Evolutionary conservation across 1,284 basidiomycete species (phyloP).

Genomic region (Neonothopanus nambi): DNA sequence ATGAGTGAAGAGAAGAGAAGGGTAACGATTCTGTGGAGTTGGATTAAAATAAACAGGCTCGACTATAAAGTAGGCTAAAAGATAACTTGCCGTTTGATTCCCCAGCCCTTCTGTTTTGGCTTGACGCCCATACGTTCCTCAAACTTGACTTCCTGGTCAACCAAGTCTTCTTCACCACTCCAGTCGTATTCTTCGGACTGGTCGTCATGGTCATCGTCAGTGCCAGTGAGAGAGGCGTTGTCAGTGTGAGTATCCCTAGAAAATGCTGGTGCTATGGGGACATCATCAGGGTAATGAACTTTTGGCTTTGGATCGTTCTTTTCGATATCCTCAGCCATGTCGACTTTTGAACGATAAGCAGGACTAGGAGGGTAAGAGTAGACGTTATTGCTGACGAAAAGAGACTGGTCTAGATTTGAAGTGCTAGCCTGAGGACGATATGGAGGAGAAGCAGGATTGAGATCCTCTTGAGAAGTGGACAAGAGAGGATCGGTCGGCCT

Average conservation of each 20-base stretch:
- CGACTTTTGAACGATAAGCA: conserved; percentile 21
- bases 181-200: conserved; percentile 61
- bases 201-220: conserved; percentile 60
- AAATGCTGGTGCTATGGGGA: conserved; percentile 20
- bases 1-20: conserved; percentile 70
- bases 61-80: not conserved
- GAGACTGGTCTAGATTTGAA: conserved; percentile 7
- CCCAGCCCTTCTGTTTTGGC: conserved; percentile 47
- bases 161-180: conserved; percentile 73
- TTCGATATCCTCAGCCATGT: conserved; percentile 21
- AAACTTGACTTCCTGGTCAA: conserved; percentile 67
- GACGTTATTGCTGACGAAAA: conserved; percentile 4
- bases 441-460: conserved; percentile 12
- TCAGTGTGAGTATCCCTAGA: conserved; percentile 23
- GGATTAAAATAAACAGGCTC: conserved; percentile 3
- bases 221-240: conserved; percentile 43
- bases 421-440: conserved; percentile 15
- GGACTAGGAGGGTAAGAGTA: conserved; percentile 24
- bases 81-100: conserved; percentile 50
- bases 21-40: conserved; percentile 48
- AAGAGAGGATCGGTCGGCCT: not conserved
- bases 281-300: conserved; percentile 57
- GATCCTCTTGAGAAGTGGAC: conserved; percentile 13
- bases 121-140: conserved; percentile 56
- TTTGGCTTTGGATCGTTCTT: conserved; percentile 29